Evolutionary conservation across 2,329 filamentous ascomycete species (phyloP).

Genomic region (Nectriaceae sp.): DNA sequence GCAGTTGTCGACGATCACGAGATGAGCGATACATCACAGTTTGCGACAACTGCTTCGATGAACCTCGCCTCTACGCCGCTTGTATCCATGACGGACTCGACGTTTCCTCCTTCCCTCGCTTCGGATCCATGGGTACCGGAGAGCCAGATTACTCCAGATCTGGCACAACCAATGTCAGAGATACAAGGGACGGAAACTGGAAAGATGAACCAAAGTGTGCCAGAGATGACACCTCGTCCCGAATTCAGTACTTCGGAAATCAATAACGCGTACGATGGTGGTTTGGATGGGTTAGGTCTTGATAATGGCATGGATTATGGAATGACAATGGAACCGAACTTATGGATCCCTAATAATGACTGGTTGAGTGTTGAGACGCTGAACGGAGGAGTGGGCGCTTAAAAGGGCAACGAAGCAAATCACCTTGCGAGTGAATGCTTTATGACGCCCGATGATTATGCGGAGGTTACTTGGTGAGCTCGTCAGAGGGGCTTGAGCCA

Average conservation of each 20-base stretch:
- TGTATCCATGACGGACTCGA: conserved; percentile 30
- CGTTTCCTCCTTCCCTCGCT: conserved; percentile 33
- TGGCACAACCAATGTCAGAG: conserved; percentile 20
- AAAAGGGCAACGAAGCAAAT: neutral
- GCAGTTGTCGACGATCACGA: conserved; percentile 32
- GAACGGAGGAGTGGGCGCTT: conserved; percentile 33
- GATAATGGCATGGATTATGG: conserved; percentile 45
- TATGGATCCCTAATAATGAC: conserved; percentile 37
- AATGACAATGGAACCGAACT: conserved; percentile 43
- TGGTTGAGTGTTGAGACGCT: conserved; percentile 36
- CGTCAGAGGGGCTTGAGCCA: neutral
- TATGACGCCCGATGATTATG: no score
- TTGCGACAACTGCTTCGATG: conserved; percentile 5
- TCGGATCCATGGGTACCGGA: conserved; percentile 32
- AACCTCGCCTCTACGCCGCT: conserved; percentile 15
- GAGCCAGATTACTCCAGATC: conserved; percentile 28
- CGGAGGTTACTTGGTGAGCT: neutral
- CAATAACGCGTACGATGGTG: conserved; percentile 54
- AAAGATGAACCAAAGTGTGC: conserved; percentile 17
- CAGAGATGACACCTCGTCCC: conserved; percentile 21
- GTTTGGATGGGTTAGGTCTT: conserved; percentile 48
- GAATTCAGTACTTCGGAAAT: conserved; percentile 43
- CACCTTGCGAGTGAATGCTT: neutral
- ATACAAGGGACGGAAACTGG: conserved; percentile 11
- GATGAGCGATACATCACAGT: conserved; percentile 23